Base-by-base conservation (phyloP, 257 asterid species). In the Coffea eugenioides region DNA sequence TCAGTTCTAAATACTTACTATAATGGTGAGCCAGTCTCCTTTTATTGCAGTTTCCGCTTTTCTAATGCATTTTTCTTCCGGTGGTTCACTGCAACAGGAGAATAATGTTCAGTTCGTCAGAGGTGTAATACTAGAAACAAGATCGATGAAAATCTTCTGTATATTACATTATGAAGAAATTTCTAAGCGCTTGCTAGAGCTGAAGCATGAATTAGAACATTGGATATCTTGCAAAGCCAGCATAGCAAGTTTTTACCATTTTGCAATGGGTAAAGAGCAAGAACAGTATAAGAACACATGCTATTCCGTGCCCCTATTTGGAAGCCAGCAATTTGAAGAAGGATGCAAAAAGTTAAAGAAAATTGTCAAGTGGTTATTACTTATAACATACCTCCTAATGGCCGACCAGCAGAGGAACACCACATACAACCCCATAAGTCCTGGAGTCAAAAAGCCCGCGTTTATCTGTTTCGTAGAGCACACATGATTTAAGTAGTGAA, bases 341-440 rank as follows among this genome's bases (percentile, higher is more conserved):
- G 8, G 48, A 59, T 16, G 68, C 36, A 8, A 48, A 23, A 45
- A 48, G 6, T 59, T 62, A 7, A 2, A 74, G 18, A 76, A 61
- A 23, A 14, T 45, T 62, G 46, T 62, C 39, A 52, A 61, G 51
- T 14, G 39, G 27, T 48, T 56, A 14, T 21, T 23, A 36, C 23
- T n/a, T 36, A 46, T 23, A 79, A 43, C 76, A n/a, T 81, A 51
- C 91, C 91, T 88, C 83, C 90, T 79, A 57, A 88, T 84, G 83
- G 91, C 91, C 52, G 91, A 88, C 91, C 91, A 88, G 88, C 91
- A 88, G 75, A 88, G 91, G 70, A 88, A 88, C 73, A 88, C 91
- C 12, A 86, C 78, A 64, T 88, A 88, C 69, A 88, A 79, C 61
- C 91, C 91, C 91, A 88, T 88, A n/a, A 88, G 71, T 27, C 91